A percentile compares a stretch with the other conserved stretches of the same genome.
These are phyloP conservation scores for Trametes villosa DNA, from an alignment of 768 basidiomycete genomes.

Conservation along the genomic window DNA sequence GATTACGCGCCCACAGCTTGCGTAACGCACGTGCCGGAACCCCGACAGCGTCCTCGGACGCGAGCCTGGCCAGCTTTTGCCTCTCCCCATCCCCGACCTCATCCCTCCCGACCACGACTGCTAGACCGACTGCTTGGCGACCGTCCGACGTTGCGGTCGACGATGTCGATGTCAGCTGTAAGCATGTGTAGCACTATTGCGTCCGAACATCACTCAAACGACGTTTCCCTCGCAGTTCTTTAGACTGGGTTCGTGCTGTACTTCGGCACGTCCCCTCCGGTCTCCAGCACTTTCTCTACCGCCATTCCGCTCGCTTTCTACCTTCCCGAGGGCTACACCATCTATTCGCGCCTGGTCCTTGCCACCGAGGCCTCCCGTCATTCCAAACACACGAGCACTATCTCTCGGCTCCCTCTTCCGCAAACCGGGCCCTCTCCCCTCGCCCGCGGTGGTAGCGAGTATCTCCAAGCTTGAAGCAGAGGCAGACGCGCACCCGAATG, in stretches of 20 bases:
- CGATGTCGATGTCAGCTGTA: constrained; percentile 23
- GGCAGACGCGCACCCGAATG: constrained; percentile 73
- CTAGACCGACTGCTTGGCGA: not conserved
- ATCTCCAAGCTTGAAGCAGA: constrained; percentile 78
- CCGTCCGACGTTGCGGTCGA: constrained; percentile 9
- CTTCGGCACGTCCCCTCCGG: constrained; percentile 39
- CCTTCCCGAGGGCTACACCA: constrained; percentile 3
- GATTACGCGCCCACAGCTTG: constrained; percentile 7
- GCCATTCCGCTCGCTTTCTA: constrained; percentile 29
- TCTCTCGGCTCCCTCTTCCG: constrained; percentile 41
- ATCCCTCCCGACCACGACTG: not conserved
- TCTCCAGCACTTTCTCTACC: constrained; percentile 28
- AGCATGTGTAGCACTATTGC: not conserved
- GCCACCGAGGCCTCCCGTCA: constrained; percentile 1
- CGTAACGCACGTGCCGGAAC: constrained; percentile 24
- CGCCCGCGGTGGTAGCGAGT: constrained; percentile 67
- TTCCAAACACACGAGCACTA: constrained; percentile 20
- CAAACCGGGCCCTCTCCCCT: constrained; percentile 50
- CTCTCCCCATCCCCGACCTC: not conserved
- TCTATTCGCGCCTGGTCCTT: constrained; percentile 2
- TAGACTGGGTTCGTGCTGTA: constrained; percentile 41
- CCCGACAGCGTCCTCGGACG: not conserved
- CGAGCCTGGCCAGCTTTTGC: constrained; percentile 2
- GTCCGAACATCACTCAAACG: not conserved
- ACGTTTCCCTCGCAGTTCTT: constrained; percentile 10